A percentile compares a stretch with the other conserved stretches of the same genome.
These are phyloP conservation scores for Candida nitratophila DNA, from an alignment of 805 yeast genomes.

Conservation along the genomic window DNA sequence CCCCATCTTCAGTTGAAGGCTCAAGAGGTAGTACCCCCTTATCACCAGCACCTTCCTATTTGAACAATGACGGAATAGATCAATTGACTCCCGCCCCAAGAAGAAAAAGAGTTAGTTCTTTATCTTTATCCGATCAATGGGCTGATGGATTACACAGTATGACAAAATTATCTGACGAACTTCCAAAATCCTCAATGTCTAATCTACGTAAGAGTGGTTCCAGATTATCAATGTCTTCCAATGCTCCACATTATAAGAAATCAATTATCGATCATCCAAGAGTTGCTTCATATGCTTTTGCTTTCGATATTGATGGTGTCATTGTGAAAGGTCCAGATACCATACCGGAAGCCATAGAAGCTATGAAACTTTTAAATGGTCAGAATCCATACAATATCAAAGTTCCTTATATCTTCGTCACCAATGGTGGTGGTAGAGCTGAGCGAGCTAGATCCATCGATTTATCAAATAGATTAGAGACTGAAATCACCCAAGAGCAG, in stretches of 20 bases:
- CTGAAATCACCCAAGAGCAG: constrained; percentile 64
- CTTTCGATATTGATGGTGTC: constrained; percentile 91
- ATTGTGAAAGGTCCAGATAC: constrained; percentile 79
- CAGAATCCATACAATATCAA: constrained; percentile 68
- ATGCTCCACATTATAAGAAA: constrained; percentile 37
- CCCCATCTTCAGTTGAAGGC: too few relatives aligned
- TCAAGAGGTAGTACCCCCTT: neutral
- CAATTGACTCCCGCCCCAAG: constrained; percentile 54
- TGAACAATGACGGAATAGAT: constrained; percentile 71
- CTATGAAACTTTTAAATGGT: constrained; percentile 68
- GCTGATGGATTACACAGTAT: constrained; percentile 24
- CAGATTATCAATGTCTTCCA: constrained; percentile 18
- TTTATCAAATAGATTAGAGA: constrained; percentile 51
- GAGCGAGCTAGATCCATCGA: constrained; percentile 71
- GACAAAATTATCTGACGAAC: constrained; percentile 10
- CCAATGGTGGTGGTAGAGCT: constrained; percentile 90
- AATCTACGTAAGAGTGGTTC: constrained; percentile 9
- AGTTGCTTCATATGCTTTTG: constrained; percentile 80
- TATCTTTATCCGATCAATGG: constrained; percentile 72
- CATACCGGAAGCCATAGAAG: constrained; percentile 72
- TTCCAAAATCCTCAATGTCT: neutral
- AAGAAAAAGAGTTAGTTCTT: constrained; percentile 55
- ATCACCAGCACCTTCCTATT: constrained; percentile 32
- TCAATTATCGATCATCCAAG: constrained; percentile 58
- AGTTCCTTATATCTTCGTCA: constrained; percentile 79